Conservation (phyloP, 257 asterid genomes). For the Galeopsis tetrahit region DNA sequence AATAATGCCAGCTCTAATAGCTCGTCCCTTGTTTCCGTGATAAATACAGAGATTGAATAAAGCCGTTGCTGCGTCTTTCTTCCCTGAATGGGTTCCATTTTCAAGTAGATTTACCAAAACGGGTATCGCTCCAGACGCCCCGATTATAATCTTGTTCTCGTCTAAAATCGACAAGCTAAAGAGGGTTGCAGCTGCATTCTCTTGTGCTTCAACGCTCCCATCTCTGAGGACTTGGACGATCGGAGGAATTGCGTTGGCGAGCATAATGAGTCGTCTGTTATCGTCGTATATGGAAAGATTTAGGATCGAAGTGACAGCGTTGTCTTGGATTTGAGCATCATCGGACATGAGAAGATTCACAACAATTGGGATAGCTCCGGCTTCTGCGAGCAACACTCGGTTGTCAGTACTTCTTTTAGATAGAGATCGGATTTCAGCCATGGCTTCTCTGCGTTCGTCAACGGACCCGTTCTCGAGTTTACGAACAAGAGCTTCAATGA, state of each 20-base stretch:
- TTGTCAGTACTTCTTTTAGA: conserved; percentile 86
- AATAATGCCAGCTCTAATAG: conserved; percentile 77
- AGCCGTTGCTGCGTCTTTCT: conserved; percentile 91
- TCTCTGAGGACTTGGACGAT: conserved; percentile 75
- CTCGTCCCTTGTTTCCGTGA: conserved; percentile 87
- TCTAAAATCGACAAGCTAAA: conserved; percentile 76
- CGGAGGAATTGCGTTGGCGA: conserved; percentile 78
- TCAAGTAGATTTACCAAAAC: conserved; percentile 77
- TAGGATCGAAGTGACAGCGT: conserved; percentile 74
- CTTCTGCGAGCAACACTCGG: conserved; percentile 75
- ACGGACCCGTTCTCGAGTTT: conserved; percentile 60
- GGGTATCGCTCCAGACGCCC: conserved; percentile 83
- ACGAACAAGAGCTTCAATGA: conserved; percentile 61
- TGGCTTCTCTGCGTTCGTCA: conserved; percentile 67
- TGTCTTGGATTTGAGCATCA: conserved; percentile 66
- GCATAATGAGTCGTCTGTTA: conserved; percentile 80
- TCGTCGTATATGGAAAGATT: conserved; percentile 75
- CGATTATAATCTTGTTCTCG: conserved; percentile 77
- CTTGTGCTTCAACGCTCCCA: conserved; percentile 81
- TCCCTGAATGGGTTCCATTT: conserved; percentile 69
- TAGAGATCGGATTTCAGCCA: conserved; percentile 70
- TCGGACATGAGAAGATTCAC: conserved; percentile 64
- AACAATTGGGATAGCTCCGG: conserved; percentile 80
- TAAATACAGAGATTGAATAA: conserved; percentile 77
- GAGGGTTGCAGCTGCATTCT: conserved; percentile 87